These are phyloP conservation scores for Amauroascus verrucosus DNA, from an alignment of 2,329 filamentous ascomycete genomes.

Conservation along the genomic window DNA sequence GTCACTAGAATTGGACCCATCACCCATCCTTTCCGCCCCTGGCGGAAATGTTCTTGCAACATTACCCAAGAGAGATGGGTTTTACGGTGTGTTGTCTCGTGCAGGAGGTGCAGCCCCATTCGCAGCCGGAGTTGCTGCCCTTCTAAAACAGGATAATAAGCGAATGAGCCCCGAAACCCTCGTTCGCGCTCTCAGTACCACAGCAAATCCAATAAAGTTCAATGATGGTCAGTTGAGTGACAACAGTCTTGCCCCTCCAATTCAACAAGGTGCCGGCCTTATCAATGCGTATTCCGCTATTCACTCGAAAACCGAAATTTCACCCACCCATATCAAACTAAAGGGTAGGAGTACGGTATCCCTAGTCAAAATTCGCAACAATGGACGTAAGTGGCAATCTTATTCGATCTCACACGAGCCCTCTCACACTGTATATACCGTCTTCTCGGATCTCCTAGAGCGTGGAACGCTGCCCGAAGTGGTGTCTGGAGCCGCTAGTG, in stretches of 20 bases:
- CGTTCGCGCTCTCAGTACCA: background rate
- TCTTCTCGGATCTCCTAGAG: slow-evolving; percentile 2
- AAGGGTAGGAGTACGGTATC: background rate
- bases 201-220: slow-evolving; percentile 6
- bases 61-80: background rate
- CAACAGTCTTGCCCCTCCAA: slow-evolving; percentile 7
- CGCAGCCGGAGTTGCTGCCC: slow-evolving; percentile 11
- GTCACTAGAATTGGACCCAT: slow-evolving; percentile 8
- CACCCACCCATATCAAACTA: background rate
- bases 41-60: slow-evolving; percentile 9
- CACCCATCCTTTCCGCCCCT: slow-evolving; percentile 5
- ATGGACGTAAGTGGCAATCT: background rate
- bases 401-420: slow-evolving; percentile 8
- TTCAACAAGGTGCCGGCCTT: slow-evolving; percentile 12
- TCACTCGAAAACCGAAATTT: background rate
- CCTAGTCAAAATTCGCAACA: slow-evolving; percentile 4
- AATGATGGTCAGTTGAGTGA: background rate
- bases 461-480: slow-evolving; percentile 4
- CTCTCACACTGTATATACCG: slow-evolving; percentile 2
- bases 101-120: slow-evolving; percentile 5
- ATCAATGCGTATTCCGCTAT: slow-evolving; percentile 7
- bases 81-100: slow-evolving; percentile 10
- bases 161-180: background rate
- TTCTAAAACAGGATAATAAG: slow-evolving; percentile 6
- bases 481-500: background rate